Base-by-base conservation (phyloP, 257 asterid genomes). In the Datura wrightii region DNA sequence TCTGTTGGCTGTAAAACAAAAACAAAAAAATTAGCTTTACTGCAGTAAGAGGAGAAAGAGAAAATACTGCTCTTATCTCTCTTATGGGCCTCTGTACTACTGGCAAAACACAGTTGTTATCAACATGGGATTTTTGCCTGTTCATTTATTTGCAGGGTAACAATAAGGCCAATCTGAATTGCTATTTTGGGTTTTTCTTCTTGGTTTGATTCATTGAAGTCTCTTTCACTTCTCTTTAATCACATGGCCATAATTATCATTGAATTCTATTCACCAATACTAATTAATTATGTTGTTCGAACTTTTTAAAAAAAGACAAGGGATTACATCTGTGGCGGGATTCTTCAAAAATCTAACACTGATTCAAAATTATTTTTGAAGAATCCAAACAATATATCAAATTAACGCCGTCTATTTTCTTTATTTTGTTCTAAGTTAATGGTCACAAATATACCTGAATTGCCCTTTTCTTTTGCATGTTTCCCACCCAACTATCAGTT, bases 141-240 rank as follows among this genome's bases (percentile, higher is more conserved):
- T 88, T 89, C 90, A 89, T 24, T 80, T 78, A 69, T 72, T 86
- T 86, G 90, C 86, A 86, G 91, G 87, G 83, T n/a, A 65, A 82
- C 88, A 89, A 85, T 89, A 89, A 83, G 88, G 88, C 85, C 89
- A 87, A 87, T 80, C 82, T 88, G 88, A 83, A 74, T 82, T 65
- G 42, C 83, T 88, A 85, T 79, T 87, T 87, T 88, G 86, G 90
- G 89, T 39, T 58, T 83, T 86, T 90, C 88, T 86, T 89, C 80
- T 91, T 90, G 89, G 91, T 88, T 89, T 88, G 88, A 79, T 59
- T 88, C 83, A 79, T 83, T 88, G 90, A 79, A 84, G 91, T 82
- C 91, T 70, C 84, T 92, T 86, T 86, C 92, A 83, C 86, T 65
- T 66, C 80, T 83, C 90, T 83, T 74, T 72, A 41, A 56, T 84